Evolutionary conservation across 1,284 basidiomycete species (phyloP), one percentile per base, ranked within the genome.

Genomic region (Tilletiaria anomala): DNA sequence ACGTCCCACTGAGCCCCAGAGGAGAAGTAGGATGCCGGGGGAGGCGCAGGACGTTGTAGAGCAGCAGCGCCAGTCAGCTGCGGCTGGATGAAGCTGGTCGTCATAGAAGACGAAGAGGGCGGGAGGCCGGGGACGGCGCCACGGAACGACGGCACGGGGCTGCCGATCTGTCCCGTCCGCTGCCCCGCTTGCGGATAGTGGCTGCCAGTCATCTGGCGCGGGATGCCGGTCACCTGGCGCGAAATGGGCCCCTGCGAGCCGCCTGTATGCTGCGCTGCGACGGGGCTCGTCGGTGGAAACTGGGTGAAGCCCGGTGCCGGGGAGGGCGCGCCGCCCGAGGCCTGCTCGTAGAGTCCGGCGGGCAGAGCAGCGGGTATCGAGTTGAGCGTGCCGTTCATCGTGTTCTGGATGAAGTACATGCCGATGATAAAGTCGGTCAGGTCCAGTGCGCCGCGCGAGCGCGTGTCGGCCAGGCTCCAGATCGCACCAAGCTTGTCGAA

Each of bases 401-500:
- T 74, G 32, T 77, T 80, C 69, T 94, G 89, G 54, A 96, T 91
- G 61, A 89, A 76, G 46, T 69, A 62, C 93, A 99, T 94, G 39
- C 84, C 93, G 60, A 99, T 79, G 51, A 83, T 82, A 65, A 97
- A 99, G 69, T 99, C 93, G 33, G 82, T 76, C 17, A 79, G 73
- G 65, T 97, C 93, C 46, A 99, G 77, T 3, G 76, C 73, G 32
- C 93, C 93, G 46, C 93, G 78, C 53, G 83, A 78, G 68, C 89
- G 84, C 1, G 88, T 91, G 69, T 99, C 93, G 15, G 91, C 84
- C 24, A 99, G 76, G 53, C 78, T 82, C 91, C 93, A 99, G 69
- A 97, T 93, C 65, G 85, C 82, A 31, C 83, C 80, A 20, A 99
- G 76, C 61, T 83, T 83, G 43, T 93, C 88, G 54, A 83, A 80